phyloP scores from a whole-genome alignment of 2,329 filamentous ascomycete species.

The Phialophora expanda region DNA sequence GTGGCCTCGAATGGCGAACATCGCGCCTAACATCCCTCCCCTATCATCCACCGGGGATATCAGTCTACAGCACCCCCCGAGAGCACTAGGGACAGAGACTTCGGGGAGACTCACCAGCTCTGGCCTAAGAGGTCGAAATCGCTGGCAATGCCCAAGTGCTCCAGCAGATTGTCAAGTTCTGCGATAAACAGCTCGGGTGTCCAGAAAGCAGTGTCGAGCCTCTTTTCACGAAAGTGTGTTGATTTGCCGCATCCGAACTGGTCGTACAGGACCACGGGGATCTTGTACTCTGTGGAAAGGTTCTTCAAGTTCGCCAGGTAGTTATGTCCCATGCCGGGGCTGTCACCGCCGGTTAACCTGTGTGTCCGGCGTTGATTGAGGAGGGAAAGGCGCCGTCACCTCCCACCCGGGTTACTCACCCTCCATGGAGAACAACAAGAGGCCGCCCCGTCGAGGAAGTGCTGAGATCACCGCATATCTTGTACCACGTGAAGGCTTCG shows the following conservation, averaged over 20 bases:
- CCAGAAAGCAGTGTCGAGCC: conserved; percentile 57
- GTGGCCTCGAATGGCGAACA: conserved; percentile 49
- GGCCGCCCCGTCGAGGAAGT: conserved; percentile 39
- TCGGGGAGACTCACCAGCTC: conserved; percentile 48
- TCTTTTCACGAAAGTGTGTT: conserved; percentile 56
- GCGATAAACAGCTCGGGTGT: conserved; percentile 53
- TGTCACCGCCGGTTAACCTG: neutral
- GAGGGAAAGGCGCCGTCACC: neutral
- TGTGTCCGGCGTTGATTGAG: neutral
- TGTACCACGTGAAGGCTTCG: conserved; percentile 49
- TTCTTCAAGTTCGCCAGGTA: conserved; percentile 50
- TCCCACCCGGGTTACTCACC: conserved; percentile 30
- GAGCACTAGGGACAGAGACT: neutral
- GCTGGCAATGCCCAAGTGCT: conserved; percentile 48
- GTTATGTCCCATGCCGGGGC: conserved; percentile 54
- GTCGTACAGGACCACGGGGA: conserved; percentile 60
- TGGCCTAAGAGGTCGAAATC: conserved; percentile 56
- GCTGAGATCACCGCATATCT: conserved; percentile 46
- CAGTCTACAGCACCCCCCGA: neutral
- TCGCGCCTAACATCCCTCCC: conserved; percentile 57
- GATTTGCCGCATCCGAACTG: conserved; percentile 59
- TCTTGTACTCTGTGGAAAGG: conserved; percentile 45
- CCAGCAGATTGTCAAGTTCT: conserved; percentile 58
- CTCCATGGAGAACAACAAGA: conserved; percentile 53
- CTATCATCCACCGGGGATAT: neutral